Percentiles rank a stretch among this genome's conserved stretches.
Conservation (phyloP, 352 stramenopile species). For the Pythium periplocum region DNA sequence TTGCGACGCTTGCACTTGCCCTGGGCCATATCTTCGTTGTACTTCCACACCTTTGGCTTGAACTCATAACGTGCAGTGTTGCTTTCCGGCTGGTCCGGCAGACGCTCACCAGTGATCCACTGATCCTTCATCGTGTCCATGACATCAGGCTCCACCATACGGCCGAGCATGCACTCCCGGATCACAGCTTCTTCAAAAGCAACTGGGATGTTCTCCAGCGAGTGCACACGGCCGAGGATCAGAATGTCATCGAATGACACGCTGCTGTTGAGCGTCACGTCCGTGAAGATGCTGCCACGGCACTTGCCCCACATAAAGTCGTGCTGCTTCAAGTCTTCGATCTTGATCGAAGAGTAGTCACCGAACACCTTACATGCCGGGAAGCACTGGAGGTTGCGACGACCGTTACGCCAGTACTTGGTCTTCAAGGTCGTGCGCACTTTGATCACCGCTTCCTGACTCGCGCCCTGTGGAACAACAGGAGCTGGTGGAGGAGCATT, state of each 20-base stretch:
- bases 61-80: conserved; percentile 82
- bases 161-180: conserved; percentile 77
- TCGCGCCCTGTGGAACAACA: conserved; percentile 17
- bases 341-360: conserved; percentile 87
- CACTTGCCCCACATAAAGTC: conserved; percentile 91
- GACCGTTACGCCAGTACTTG: conserved; percentile 89
- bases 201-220: conserved; percentile 77
- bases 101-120: conserved; percentile 78
- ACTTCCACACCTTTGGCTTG: conserved; percentile 89
- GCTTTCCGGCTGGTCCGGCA: conserved; percentile 70
- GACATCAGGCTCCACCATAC: conserved; percentile 65
- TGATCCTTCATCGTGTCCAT: conserved; percentile 85
- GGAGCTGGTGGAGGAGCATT: conserved; percentile 9
- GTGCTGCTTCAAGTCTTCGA: conserved; percentile 85
- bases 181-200: conserved; percentile 83
- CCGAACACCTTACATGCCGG: conserved; percentile 87
- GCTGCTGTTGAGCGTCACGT: conserved; percentile 82
- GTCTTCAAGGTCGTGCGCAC: conserved; percentile 79
- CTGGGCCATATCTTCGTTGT: conserved; percentile 85
- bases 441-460: conserved; percentile 83
- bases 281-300: conserved; percentile 71
- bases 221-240: conserved; percentile 77
- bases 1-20: conserved; percentile 86
- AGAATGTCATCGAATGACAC: conserved; percentile 78
- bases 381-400: conserved; percentile 89